Conservation (phyloP, 2,329 filamentous ascomycete genomes). For the Diaporthe humulicola region DNA sequence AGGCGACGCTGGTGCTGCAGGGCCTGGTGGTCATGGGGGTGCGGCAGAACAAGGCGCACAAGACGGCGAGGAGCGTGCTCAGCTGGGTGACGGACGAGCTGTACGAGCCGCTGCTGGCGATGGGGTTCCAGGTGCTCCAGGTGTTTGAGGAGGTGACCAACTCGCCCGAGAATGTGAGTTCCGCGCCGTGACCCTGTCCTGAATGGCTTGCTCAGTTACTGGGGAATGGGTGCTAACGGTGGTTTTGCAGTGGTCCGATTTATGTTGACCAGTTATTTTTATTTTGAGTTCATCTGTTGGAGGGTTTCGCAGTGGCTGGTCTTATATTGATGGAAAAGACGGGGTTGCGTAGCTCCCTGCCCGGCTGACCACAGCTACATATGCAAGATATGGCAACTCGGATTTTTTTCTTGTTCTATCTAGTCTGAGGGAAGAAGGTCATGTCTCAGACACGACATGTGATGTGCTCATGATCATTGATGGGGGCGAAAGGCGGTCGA, state of each 20-base stretch:
- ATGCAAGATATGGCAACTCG: not conserved
- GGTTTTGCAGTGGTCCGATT: constrained; percentile 37
- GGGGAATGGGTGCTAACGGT: not conserved
- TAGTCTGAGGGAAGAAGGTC: not conserved
- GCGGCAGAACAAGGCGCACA: constrained; percentile 84
- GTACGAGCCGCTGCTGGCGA: constrained; percentile 78
- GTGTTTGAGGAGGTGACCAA: constrained; percentile 85
- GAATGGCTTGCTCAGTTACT: not conserved
- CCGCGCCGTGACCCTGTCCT: not conserved
- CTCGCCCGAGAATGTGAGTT: constrained; percentile 66
- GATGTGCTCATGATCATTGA: not conserved
- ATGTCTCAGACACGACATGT: constrained; percentile 13
- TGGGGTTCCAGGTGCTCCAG: constrained; percentile 86
- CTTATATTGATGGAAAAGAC: not conserved
- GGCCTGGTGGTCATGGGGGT: constrained; percentile 85
- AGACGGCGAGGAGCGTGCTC: constrained; percentile 78
- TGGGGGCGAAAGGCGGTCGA: not conserved
- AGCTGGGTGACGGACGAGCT: constrained; percentile 85
- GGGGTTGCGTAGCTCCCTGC: too few relatives aligned
- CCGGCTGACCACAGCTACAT: not conserved
- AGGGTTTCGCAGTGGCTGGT: not conserved
- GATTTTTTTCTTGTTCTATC: not conserved
- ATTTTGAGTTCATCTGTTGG: not conserved
- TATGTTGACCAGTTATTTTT: constrained; percentile 32
- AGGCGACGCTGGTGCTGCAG: constrained; percentile 78